Evolutionary conservation across 495 filamentous ascomycete genomes (phyloP), one percentile per base, ranked within the genome.

Genomic region (Neurospora cerealis): DNA sequence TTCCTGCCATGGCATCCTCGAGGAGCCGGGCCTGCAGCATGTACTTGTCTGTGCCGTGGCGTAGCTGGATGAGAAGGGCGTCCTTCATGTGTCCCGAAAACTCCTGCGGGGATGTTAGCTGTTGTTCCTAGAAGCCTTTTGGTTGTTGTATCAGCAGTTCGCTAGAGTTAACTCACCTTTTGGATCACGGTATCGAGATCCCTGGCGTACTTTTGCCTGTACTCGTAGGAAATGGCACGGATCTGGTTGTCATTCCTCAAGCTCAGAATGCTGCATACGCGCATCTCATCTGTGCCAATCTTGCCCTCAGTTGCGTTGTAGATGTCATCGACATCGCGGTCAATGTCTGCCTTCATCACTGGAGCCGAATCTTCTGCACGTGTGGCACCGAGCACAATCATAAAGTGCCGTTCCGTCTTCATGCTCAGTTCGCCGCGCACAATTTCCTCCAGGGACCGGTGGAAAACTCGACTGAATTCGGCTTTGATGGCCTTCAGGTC

Each of bases 81-180:
- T 92, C 87, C 81, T 95, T 88, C 93, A 98, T 97, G 77, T 98
- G 95, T 1, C 95, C 95, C 1, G 90, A 91, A 82, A 97, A 97
- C 78, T 96, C 91, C 83, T 88, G 66, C 46, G 10, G 4, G 37
- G 4, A 11, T 62, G 70, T 78, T 72, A 77, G 71, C 36, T 54
- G 5, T 36, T n/a, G 37, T 70, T 41, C 21, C 21, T 13, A 13
- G 4, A 24, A 24, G 21, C 0, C 21, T n/a, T 28, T 54, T 54
- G 46, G 21, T 48, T 48, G 44, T 46, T 46, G 28, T 17, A n/a
- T 17, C 38, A n/a, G 42, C 19, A 44, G 10, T n/a, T n/a, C 7
- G 46, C n/a, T 13, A 72, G 21, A 54, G 10, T 13, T 0, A 39
- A 77, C 80, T 79, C 74, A 88, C 87, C 81, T 87, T 91, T 71